Base-by-base conservation (phyloP, 108 stramenopile genomes). In the Pseudonitzschia delicatissima region DNA sequence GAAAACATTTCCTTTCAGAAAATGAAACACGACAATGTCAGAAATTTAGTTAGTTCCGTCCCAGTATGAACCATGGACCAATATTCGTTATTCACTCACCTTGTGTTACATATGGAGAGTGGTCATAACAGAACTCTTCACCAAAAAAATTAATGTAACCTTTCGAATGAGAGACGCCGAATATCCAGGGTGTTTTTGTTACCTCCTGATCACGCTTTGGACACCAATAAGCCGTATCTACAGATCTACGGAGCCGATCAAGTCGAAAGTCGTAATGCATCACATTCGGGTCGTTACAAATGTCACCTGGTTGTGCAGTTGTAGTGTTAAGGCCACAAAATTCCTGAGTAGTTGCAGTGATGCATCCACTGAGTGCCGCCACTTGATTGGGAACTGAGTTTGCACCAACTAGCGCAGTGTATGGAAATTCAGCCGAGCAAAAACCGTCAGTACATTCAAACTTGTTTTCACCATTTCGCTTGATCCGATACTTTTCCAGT, bases 71-170 rank as follows among this genome's bases (percentile, higher is more conserved):
- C 11, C 40, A 42, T 15, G 40, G 15, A 42, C 0, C 1, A 48
- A 48, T 2, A 21, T 9, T 18, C 2, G 2, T 48, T 48, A 18
- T 48, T 4, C 13, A 37, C 60, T 2, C 40, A 61, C 60, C 57
- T 67, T 82, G 77, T 3, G 76, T 76, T 20, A 81, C 80, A 44
- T 78, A 81, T 2, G 78, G 77, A 9, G 72, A 74, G 7, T 58
- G 66, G 29, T 78, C 74, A 59, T 66, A 85, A 64, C 83, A 85
- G 42, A 85, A 85, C 37, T 85, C 83, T 70, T 85, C 83, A 11
- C 76, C 78, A 68, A 85, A 85, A 28, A 79, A 79, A 17, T 77
- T 85, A 5, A 85, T 55, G 66, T 85, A 81, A 4, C 80, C 77
- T 18, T 50, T 34, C 11, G 32, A 26, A 5, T 70, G 64, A 13